Conservation (phyloP, 2,329 filamentous ascomycete genomes). For the Xylaria sp. region DNA sequence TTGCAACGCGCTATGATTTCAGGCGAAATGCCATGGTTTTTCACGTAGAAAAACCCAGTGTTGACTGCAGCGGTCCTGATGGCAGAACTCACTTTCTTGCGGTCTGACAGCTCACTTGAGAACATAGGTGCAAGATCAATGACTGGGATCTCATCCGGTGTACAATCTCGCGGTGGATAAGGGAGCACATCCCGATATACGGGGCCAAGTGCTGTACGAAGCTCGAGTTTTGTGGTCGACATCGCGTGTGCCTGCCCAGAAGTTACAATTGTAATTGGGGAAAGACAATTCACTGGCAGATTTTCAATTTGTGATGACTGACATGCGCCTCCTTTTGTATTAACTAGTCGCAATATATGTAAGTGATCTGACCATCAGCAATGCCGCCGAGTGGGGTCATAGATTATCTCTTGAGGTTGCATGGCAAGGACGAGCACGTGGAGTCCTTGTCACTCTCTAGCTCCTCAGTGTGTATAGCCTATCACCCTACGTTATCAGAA, state of each 20-base stretch:
- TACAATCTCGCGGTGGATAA: slow-evolving; percentile 48
- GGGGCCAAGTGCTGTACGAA: slow-evolving; percentile 49
- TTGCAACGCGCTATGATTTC: slow-evolving; percentile 51
- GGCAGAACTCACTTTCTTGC: slow-evolving; percentile 54
- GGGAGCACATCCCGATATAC: slow-evolving; percentile 50
- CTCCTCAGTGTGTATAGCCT: not conserved
- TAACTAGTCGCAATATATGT: not conserved
- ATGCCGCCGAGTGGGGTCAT: slow-evolving; percentile 11
- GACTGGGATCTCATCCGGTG: slow-evolving; percentile 61
- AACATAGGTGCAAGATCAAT: slow-evolving; percentile 61
- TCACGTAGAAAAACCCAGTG: slow-evolving; percentile 67
- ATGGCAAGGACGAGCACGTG: slow-evolving; percentile 1
- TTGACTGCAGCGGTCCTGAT: slow-evolving; percentile 60
- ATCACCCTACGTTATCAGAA: not conserved
- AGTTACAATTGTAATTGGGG: not conserved
- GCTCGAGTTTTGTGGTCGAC: slow-evolving; percentile 48
- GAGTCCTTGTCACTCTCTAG: not conserved
- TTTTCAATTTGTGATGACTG: not conserved
- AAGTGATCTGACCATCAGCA: not conserved
- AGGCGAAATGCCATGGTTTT: slow-evolving; percentile 59
- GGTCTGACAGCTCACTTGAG: slow-evolving; percentile 50
- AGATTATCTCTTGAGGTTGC: not conserved
- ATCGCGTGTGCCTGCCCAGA: slow-evolving; percentile 30
- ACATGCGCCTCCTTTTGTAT: slow-evolving; percentile 1
- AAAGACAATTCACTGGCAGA: not conserved